phyloP scores from a whole-genome alignment of 2,329 filamentous ascomycete genomes.

The Fusarium brachygibbosum region DNA sequence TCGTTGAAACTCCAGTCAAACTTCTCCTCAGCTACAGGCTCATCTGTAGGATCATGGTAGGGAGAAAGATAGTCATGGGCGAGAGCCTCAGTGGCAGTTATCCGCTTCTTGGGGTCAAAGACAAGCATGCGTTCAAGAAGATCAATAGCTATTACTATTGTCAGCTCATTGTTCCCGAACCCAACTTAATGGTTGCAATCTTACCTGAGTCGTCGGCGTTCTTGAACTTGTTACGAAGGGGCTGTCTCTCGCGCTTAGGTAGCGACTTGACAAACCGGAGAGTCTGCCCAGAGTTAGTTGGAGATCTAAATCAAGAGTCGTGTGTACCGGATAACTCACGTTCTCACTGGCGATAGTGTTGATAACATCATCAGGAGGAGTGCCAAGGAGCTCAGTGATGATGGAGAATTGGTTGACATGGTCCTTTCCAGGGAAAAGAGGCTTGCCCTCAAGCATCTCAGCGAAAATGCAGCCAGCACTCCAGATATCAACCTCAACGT shows the following conservation, averaged over 20 bases:
- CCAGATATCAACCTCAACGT: conserved; percentile 99
- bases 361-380: conserved; percentile 97
- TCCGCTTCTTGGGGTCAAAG: conserved; percentile 96
- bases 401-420: conserved; percentile 99
- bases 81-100: conserved; percentile 87
- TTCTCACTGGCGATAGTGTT: conserved; percentile 99
- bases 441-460: conserved; percentile 99
- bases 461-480: conserved; percentile 99
- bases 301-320: neutral
- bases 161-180: neutral
- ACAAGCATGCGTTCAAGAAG: conserved; percentile 97
- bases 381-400: conserved; percentile 96
- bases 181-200: conserved; percentile 46
- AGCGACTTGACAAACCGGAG: conserved; percentile 97
- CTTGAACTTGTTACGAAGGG: conserved; percentile 90
- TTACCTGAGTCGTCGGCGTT: conserved; percentile 89
- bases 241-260: conserved; percentile 92
- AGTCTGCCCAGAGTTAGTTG: conserved; percentile 70
- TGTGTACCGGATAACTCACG: conserved; percentile 64
- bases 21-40: conserved; percentile 95
- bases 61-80: conserved; percentile 94
- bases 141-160: conserved; percentile 77
- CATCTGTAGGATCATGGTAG: conserved; percentile 97
- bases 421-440: conserved; percentile 97
- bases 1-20: conserved; percentile 99